These are phyloP conservation scores for Phytopythium aichiense DNA, from an alignment of 352 stramenopile genomes.

Conservation along the genomic window DNA sequence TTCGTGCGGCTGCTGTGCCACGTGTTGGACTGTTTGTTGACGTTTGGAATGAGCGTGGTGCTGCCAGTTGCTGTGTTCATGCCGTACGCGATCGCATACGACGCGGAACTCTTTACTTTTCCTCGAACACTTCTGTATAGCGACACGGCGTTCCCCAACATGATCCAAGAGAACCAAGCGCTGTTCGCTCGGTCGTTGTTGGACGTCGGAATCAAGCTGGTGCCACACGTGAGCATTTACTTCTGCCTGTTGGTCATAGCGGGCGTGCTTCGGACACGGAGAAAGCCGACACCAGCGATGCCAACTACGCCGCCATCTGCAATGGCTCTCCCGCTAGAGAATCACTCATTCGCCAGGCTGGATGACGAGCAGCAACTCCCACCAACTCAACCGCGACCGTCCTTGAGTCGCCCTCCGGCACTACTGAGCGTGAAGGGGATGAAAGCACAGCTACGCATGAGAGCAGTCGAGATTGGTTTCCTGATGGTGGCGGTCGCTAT, in stretches of 20 bases:
- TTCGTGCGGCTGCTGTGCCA: no score
- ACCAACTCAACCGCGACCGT: no score
- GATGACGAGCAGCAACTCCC: no score
- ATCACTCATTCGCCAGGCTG: no score
- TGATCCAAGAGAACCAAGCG: slow-evolving; percentile 41
- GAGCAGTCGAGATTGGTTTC: background rate
- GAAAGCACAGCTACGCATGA: no score
- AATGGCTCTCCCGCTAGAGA: no score
- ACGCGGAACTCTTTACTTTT: slow-evolving; percentile 27
- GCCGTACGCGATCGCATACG: slow-evolving; percentile 20
- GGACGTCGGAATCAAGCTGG: slow-evolving; percentile 21
- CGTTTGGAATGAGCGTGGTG: slow-evolving; percentile 5
- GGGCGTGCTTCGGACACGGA: slow-evolving; percentile 10
- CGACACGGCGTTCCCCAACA: slow-evolving; percentile 34
- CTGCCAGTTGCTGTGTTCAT: slow-evolving; percentile 12
- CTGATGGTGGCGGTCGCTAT: background rate
- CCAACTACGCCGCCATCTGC: no score
- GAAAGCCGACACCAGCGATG: no score
- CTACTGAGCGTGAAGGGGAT: no score
- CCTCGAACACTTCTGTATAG: slow-evolving; percentile 30
- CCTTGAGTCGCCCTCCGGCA: no score
- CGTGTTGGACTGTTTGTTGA: slow-evolving; percentile 2
- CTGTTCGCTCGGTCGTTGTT: slow-evolving; percentile 27
- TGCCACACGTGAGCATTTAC: slow-evolving; percentile 36
- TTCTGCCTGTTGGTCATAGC: slow-evolving; percentile 19